Conservation (phyloP, 2,329 filamentous ascomycete species). For the Talaromyces sp. region DNA sequence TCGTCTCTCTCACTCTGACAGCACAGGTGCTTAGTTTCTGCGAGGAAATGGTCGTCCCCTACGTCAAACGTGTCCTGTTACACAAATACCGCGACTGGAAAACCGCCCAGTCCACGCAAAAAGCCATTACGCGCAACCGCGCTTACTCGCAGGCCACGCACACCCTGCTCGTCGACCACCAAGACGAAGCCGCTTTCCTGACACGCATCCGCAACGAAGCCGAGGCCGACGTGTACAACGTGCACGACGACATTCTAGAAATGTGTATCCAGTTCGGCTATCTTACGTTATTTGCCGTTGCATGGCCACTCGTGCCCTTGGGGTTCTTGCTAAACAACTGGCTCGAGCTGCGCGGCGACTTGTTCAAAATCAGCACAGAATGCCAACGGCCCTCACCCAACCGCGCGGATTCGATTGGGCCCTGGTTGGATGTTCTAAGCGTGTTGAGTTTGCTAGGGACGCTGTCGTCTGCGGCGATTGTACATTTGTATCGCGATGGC, state of each 20-base stretch:
- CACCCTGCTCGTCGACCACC: conserved; percentile 55
- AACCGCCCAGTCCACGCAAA: conserved; percentile 11
- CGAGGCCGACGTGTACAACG: conserved; percentile 78
- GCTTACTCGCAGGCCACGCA: conserved; percentile 36
- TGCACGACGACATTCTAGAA: conserved; percentile 84
- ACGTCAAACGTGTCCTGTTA: conserved; percentile 71
- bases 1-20: conserved; percentile 94
- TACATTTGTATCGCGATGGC: conserved; percentile 76
- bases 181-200: conserved; percentile 77
- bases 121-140: conserved; percentile 28
- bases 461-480: conserved; percentile 77
- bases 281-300: conserved; percentile 81
- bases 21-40: conserved; percentile 85
- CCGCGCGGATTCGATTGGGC: conserved; percentile 88
- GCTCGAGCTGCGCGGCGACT: conserved; percentile 89
- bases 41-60: conserved; percentile 80
- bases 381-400: conserved; percentile 85
- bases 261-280: conserved; percentile 91
- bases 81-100: conserved; percentile 56
- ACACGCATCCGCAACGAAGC: conserved; percentile 76
- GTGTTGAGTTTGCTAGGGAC: conserved; percentile 94
- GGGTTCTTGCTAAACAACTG: conserved; percentile 94
- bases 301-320: conserved; percentile 88
- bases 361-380: conserved; percentile 86
- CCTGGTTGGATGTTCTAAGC: conserved; percentile 78